Percentiles rank a stretch among this genome's conserved stretches.
Conservation (phyloP, 306 rosid genomes). For the Rosa multiflora region DNA sequence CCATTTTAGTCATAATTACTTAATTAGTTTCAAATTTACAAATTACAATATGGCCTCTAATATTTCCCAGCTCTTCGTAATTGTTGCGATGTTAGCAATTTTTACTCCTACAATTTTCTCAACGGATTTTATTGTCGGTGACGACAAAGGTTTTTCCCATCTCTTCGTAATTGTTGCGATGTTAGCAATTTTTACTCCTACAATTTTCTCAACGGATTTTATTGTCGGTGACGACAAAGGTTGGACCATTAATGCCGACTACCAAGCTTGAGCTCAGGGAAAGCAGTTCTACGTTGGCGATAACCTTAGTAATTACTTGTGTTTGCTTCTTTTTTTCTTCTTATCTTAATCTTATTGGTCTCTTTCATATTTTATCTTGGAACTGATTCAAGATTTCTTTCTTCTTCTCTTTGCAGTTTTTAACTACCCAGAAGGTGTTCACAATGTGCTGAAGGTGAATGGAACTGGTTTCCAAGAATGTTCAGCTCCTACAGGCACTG, state of each 20-base stretch:
- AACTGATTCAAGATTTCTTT: neutral
- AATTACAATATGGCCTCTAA: constrained; percentile 33
- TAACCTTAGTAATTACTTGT: constrained; percentile 23
- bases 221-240: constrained; percentile 35
- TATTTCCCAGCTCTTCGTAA: constrained; percentile 1
- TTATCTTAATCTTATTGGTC: neutral
- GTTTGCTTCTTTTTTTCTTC: neutral
- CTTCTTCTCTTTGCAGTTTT: constrained; percentile 29
- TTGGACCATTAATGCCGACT: constrained; percentile 33
- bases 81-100: constrained; percentile 19
- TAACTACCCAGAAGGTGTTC: constrained; percentile 24
- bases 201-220: constrained; percentile 21
- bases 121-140: constrained; percentile 30
- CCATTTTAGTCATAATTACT: neutral
- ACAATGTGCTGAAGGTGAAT: constrained; percentile 36
- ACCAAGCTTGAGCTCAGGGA: constrained; percentile 35
- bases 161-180: constrained; percentile 13
- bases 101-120: constrained; percentile 22
- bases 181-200: constrained; percentile 18
- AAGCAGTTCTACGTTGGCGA: constrained; percentile 40
- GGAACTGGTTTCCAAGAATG: constrained; percentile 34
- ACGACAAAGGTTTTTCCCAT: constrained; percentile 26
- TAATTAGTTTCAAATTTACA: neutral
- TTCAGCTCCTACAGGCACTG: neutral
- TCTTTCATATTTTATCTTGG: neutral